Conservation (phyloP, 495 filamentous ascomycete species). For the Staphylotrichum longicolle region DNA sequence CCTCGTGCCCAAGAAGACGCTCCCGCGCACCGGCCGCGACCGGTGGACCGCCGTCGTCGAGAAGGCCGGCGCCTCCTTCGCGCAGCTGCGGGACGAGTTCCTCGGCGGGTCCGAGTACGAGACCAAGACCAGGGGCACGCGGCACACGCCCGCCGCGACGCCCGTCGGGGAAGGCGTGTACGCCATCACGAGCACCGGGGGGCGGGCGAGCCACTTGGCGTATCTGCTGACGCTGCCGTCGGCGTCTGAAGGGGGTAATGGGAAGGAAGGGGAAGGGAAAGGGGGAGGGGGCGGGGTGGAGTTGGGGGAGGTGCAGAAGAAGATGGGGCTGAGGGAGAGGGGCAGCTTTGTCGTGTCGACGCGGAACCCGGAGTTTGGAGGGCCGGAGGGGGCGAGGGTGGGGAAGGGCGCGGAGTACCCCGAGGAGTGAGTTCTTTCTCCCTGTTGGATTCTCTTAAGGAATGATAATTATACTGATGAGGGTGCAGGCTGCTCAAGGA, state of each 20-base stretch:
- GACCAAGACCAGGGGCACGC: constrained; percentile 72
- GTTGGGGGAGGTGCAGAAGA: constrained; percentile 69
- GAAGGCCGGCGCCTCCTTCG: constrained; percentile 63
- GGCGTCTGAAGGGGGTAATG: no score
- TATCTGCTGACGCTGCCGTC: constrained; percentile 80
- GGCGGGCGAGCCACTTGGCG: constrained; percentile 68
- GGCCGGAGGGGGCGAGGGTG: constrained; percentile 61
- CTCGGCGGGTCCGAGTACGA: constrained; percentile 65
- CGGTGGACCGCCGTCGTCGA: constrained; percentile 84
- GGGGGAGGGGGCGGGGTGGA: constrained; percentile 29
- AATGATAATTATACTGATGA: background rate
- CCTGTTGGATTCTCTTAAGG: background rate
- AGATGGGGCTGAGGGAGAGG: constrained; percentile 67
- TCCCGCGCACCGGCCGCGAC: constrained; percentile 69
- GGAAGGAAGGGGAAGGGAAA: no score
- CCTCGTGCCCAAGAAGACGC: constrained; percentile 81
- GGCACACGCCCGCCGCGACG: constrained; percentile 67
- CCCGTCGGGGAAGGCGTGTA: constrained; percentile 87
- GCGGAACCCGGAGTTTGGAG: constrained; percentile 72
- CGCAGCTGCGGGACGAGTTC: constrained; percentile 71
- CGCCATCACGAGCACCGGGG: constrained; percentile 70
- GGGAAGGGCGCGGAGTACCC: constrained; percentile 70
- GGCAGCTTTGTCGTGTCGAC: constrained; percentile 78
- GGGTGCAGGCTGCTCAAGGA: constrained; percentile 58
- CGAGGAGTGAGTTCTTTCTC: constrained; percentile 55